Percentiles rank a stretch among this genome's conserved stretches.
Evolutionary conservation across 2,329 filamentous ascomycete genomes (phyloP).

Genomic region (Madurella fahalii): DNA sequence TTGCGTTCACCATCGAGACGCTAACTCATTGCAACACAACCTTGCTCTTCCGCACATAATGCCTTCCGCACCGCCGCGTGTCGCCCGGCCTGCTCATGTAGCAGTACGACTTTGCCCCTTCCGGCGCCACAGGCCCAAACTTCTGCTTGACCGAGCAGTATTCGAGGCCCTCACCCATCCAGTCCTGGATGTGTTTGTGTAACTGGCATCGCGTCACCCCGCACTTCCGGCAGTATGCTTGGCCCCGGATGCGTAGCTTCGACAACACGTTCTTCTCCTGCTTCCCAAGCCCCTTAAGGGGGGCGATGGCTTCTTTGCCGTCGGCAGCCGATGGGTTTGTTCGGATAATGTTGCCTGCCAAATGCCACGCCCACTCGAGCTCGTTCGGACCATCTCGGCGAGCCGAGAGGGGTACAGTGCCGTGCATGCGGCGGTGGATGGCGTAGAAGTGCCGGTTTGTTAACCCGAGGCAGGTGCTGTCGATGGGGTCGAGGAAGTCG

Average conservation of each 20-base stretch:
- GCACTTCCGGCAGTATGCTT: conserved; percentile 60
- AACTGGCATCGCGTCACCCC: conserved; percentile 59
- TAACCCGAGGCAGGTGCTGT: conserved; percentile 59
- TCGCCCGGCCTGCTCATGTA: conserved; percentile 59
- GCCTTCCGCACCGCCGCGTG: conserved; percentile 54
- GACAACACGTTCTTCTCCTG: conserved; percentile 34
- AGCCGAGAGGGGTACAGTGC: conserved; percentile 51
- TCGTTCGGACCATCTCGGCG: conserved; percentile 59
- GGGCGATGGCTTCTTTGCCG: neutral
- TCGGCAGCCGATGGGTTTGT: conserved; percentile 19
- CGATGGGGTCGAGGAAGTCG: conserved; percentile 60
- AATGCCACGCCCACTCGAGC: conserved; percentile 61
- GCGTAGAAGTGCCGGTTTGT: conserved; percentile 55
- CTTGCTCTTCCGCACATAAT: conserved; percentile 28
- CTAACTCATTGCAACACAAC: conserved; percentile 8
- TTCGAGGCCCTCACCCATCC: conserved; percentile 54
- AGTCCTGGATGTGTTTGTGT: conserved; percentile 57
- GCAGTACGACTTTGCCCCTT: conserved; percentile 49
- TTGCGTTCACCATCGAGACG: neutral
- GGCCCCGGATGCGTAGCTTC: conserved; percentile 50
- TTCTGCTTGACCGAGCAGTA: conserved; percentile 59
- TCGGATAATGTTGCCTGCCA: conserved; percentile 44
- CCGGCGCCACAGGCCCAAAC: conserved; percentile 48
- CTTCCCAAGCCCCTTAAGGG: conserved; percentile 7
- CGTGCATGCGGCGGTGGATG: conserved; percentile 55